Conservation (phyloP, 2,329 filamentous ascomycete genomes). For the Pseudogymnoascus sp. region DNA sequence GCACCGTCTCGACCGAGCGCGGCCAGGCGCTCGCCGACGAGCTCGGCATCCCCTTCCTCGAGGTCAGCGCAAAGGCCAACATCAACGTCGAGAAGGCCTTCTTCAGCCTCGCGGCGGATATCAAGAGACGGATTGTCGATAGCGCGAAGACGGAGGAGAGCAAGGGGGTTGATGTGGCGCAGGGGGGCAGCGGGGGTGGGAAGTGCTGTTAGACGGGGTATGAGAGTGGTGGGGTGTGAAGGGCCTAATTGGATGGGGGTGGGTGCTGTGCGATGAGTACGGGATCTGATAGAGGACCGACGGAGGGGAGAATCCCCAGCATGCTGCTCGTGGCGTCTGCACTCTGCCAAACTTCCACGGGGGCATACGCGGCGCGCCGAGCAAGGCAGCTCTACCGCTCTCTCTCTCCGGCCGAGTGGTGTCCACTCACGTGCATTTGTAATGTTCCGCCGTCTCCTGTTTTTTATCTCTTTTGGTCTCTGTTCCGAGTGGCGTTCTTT, state of each 20-base stretch:
- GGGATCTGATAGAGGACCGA: not conserved
- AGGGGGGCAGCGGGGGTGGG: constrained; percentile 50
- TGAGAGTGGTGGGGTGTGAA: not conserved
- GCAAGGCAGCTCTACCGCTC: not conserved
- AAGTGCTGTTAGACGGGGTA: constrained; percentile 64
- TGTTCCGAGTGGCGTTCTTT: not conserved
- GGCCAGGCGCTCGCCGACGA: constrained; percentile 92
- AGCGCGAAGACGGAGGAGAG: constrained; percentile 68
- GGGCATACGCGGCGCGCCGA: not conserved
- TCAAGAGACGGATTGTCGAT: constrained; percentile 97
- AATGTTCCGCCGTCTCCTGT: constrained; percentile 5
- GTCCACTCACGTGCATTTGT: constrained; percentile 2
- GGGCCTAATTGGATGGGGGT: not conserved
- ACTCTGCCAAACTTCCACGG: not conserved
- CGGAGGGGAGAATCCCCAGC: not conserved
- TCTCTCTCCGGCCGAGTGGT: not conserved
- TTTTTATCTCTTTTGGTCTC: not conserved
- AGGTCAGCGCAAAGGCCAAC: constrained; percentile 97
- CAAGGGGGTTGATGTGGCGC: constrained; percentile 61
- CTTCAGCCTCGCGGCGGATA: constrained; percentile 87
- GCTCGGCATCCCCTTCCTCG: constrained; percentile 94
- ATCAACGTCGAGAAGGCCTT: constrained; percentile 99
- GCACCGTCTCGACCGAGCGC: constrained; percentile 84
- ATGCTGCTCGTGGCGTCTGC: not conserved
- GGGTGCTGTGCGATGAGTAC: not conserved